Evolutionary conservation across 768 basidiomycete genomes (phyloP), one percentile per base, ranked within the genome.

Genomic region (Xanthoconium stramineum): DNA sequence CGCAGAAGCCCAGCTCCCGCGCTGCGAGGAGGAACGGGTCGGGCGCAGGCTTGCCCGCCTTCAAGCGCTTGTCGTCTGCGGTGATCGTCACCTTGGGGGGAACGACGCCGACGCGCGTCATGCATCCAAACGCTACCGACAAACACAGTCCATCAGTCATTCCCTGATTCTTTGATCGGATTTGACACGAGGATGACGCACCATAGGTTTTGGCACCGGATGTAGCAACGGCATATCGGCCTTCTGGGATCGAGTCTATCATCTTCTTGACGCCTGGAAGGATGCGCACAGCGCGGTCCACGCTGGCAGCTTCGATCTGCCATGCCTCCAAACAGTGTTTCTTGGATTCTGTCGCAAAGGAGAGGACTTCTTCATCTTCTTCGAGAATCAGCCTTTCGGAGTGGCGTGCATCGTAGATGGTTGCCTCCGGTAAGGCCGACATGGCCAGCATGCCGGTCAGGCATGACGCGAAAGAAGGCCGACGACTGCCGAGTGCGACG

Each of bases 121-220:
- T 83, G 62, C 84, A 86, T n/a, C 85, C 85, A 61, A 83, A 74
- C 19, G 85, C 81, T 83, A 50, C 20, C 43, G 14, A 28, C 14
- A 37, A 1, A 9, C 13, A 15, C 9, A 37, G 13, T 8, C 14
- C 20, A n/a, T 37, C 33, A 47, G 8, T 48, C 20, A 3, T 11
- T 6, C 11, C 33, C 6, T 33, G 6, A 33, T 6, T 33, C 11
- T n/a, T 14, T 13, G 15, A 15, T 19, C 44, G 8, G 17, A 29
- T 37, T 38, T 8, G 10, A 52, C 56, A 58, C n/a, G 13, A 46
- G 24, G 46, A 48, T 24, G 7, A 69, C 79, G 57, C 63, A 84
- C 81, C 81, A 57, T 87, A 86, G 1, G 84, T 88, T 69, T 82
- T 84, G 5, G 88, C 86, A 6, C 86, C 87, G 0, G 85, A 87